Base-by-base conservation (phyloP, 2,329 filamentous ascomycete species). In the Aspergillus hortae region DNA sequence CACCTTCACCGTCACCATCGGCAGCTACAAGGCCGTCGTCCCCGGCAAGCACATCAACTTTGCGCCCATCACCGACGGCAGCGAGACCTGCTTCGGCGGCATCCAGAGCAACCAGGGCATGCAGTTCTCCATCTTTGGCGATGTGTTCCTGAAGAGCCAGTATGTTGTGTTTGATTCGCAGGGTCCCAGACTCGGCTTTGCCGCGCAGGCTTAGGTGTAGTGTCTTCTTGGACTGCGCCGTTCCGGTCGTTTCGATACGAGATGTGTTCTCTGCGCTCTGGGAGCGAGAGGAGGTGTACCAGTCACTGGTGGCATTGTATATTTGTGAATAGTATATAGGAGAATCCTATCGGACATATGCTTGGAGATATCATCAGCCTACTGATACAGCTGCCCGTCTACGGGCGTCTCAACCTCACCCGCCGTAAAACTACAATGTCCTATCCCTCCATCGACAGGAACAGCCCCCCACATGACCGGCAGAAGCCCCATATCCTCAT, bases 111-210 rank as follows among this genome's bases (percentile, higher is more conserved):
- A 80, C 61, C 63, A 69, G 1, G 80, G 78, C n/a, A 70, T 86
- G 44, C 78, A 77, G 5, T 78, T 86, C 56, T 83, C 79, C 51
- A 90, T 95, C 64, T 81, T 92, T 51, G 90, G 90, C 9, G 88
- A 92, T 55, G 78, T 88, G 51, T 89, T 91, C 74, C 79, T 94
- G 59, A 94, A 94, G 81, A 82, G 82, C 50, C 77, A 88, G 56
- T 91, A 88, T 65, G 84, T 87, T 27, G 83, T 90, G 44, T 90
- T 90, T 67, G 86, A 90, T 65, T 69, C 77, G 5, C 70, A 67
- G 17, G 72, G 73, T 4, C 71, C 74, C 52, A 68, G 71, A 44
- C 64, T 83, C 25, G 79, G 79, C 9, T 78, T 81, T 55, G 79
- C 79, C 4, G 49, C 67, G 23, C 69, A 72, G 62, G 63, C 65